Base-by-base conservation (phyloP, 805 yeast genomes). In the Candida peoriensis region DNA sequence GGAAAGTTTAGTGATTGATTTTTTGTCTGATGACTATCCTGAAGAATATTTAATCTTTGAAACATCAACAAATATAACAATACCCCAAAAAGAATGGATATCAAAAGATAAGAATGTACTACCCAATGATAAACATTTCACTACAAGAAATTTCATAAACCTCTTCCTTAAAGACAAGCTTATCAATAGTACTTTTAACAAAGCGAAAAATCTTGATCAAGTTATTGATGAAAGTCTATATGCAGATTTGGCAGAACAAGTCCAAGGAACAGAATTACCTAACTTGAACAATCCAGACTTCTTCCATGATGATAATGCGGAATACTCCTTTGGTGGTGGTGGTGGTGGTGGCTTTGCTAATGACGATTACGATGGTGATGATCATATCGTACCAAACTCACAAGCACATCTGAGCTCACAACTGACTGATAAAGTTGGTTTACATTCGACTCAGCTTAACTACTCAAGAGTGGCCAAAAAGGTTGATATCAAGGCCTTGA, bases 381-480 rank as follows among this genome's bases (percentile, higher is more conserved):
- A 34, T 61, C 14, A 18, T 28, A 30, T 22, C 15, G 13, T 15
- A 31, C 36, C 20, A 34, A 38, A 24, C 10, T 53, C 52, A 7
- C 47, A 43, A n/a, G 21, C 36, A 4, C 34, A 36, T 39, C 5
- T 47, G 41, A 28, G 36, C 30, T 43, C 54, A 29, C 56, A 37
- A 46, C 40, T 39, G 35, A 16, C 39, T 27, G 39, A 42, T 28
- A 33, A 53, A 26, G 44, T 54, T 37, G 29, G 40, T 6, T 49
- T 46, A 32, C 20, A 65, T 12, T 19, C 26, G 6, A 65, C 66
- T 5, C n/a, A n/a, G n/a, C 63, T 81, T 20, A 71, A 66, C 41
- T 84, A 76, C 51, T 79, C 95, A 2, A 68, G 81, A 34, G 75
- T 76, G 2, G 82, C 95, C 5, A 87, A 86, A 54, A 73, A 76